Percentiles rank a stretch among this genome's conserved stretches.
Evolutionary conservation across 306 rosid species (phyloP).

Genomic region (Lathyrus aphaca): DNA sequence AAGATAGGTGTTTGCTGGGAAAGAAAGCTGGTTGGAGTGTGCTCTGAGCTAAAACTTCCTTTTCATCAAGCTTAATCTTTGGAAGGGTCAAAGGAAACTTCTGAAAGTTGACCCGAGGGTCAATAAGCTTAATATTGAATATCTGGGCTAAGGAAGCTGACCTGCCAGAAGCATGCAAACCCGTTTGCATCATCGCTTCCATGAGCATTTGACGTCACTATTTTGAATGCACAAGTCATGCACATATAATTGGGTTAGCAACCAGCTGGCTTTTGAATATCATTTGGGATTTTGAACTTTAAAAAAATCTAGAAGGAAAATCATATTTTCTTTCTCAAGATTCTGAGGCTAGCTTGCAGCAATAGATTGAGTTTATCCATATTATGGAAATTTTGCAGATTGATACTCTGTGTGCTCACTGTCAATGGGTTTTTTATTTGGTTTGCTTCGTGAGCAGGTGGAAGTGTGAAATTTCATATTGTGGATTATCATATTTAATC

Average conservation of each 20-base stretch:
- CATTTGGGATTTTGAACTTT: constrained; percentile 8
- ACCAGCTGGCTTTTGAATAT: background rate
- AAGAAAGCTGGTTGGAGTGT: constrained; percentile 75
- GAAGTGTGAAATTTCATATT: constrained; percentile 10
- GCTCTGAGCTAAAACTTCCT: constrained; percentile 35
- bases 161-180: background rate
- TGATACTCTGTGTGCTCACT: background rate
- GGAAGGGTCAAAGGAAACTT: constrained; percentile 22
- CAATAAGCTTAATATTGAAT: constrained; percentile 15
- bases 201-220: background rate
- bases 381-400: constrained; percentile 9
- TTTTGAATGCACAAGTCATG: constrained; percentile 13
- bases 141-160: constrained; percentile 27
- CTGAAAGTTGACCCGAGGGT: background rate
- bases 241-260: constrained; percentile 2
- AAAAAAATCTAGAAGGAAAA: constrained; percentile 15
- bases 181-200: constrained; percentile 16
- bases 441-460: constrained; percentile 25
- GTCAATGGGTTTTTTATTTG: constrained; percentile 12
- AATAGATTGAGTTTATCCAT: background rate
- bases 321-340: constrained; percentile 11
- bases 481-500: background rate
- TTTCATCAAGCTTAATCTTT: constrained; percentile 6
- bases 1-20: constrained; percentile 51
- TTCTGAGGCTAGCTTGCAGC: background rate